These are phyloP conservation scores for Myochromella boudieri DNA, from an alignment of 768 basidiomycete species.

Conservation along the genomic window DNA sequence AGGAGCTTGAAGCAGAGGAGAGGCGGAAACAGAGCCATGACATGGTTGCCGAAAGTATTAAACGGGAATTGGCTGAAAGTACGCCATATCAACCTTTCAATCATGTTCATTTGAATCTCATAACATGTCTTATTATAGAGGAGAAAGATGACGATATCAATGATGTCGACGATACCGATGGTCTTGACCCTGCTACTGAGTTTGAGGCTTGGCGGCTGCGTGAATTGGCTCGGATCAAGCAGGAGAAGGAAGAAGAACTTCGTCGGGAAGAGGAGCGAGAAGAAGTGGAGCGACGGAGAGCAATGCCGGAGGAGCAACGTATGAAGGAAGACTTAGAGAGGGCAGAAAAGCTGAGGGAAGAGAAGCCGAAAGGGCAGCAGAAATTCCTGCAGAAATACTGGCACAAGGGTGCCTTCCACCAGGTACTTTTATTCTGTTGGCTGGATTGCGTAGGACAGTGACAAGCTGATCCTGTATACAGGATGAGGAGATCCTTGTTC, in stretches of 20 bases:
- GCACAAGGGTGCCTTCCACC: constrained; percentile 99
- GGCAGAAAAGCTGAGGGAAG: constrained; percentile 78
- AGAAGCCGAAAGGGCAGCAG: constrained; percentile 89
- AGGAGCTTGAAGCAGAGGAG: constrained; percentile 77
- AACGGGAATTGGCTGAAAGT: constrained; percentile 91
- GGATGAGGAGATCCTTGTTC: constrained; percentile 86
- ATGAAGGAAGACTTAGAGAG: constrained; percentile 89
- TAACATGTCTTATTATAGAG: constrained; percentile 47
- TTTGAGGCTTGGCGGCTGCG: constrained; percentile 97
- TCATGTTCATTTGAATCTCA: background rate
- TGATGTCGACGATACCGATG: constrained; percentile 95
- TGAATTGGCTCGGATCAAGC: constrained; percentile 90
- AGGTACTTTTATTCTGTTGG: constrained; percentile 46
- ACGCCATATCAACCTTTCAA: constrained; percentile 26
- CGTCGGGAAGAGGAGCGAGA: constrained; percentile 81
- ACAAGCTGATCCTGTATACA: constrained; percentile 7
- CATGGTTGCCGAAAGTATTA: constrained; percentile 92
- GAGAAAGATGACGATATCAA: constrained; percentile 83
- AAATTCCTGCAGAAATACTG: constrained; percentile 98
- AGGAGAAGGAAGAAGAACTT: constrained; percentile 88
- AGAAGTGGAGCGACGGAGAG: constrained; percentile 88
- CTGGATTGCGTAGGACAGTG: background rate
- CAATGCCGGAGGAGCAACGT: constrained; percentile 90
- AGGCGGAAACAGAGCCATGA: constrained; percentile 87
- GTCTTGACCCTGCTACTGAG: constrained; percentile 82